Percentiles rank a stretch among this genome's conserved stretches.
Evolutionary conservation across 768 basidiomycete genomes (phyloP).

Genomic region (Tulasnella sp.): DNA sequence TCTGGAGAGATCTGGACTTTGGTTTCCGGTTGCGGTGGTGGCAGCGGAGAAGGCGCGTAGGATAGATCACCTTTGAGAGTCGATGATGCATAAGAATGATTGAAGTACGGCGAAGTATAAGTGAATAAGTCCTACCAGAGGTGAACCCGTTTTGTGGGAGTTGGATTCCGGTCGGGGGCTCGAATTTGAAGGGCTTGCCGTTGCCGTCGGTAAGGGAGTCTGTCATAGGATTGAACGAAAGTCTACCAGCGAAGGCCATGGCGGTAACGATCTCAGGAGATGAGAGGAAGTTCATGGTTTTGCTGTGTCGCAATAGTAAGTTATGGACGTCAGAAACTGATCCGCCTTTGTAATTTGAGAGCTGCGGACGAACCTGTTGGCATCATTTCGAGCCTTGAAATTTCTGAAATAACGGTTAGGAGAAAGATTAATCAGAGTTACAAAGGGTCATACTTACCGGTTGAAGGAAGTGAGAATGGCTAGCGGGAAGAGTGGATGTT

Average conservation of each 20-base stretch:
- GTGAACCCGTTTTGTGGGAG: conserved; percentile 80
- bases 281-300: conserved; percentile 86
- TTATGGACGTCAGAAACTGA: background rate
- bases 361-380: conserved; percentile 56
- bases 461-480: conserved; percentile 98
- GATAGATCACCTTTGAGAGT: conserved; percentile 36
- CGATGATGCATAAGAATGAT: background rate
- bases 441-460: conserved; percentile 41
- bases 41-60: conserved; percentile 70
- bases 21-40: conserved; percentile 66
- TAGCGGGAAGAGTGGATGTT: conserved; percentile 28
- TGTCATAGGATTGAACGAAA: conserved; percentile 88
- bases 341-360: background rate
- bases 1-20: conserved; percentile 66
- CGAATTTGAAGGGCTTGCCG: conserved; percentile 76
- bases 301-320: background rate
- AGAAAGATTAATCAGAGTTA: conserved; percentile 1
- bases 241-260: conserved; percentile 89
- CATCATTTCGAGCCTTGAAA: conserved; percentile 94
- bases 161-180: conserved; percentile 74
- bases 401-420: conserved; percentile 36
- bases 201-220: conserved; percentile 61
- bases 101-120: background rate
- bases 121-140: conserved; percentile 41
- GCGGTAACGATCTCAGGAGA: conserved; percentile 97